These are phyloP conservation scores for Cordyceps militaris DNA, from an alignment of 2,329 filamentous ascomycete genomes.

Conservation along the genomic window DNA sequence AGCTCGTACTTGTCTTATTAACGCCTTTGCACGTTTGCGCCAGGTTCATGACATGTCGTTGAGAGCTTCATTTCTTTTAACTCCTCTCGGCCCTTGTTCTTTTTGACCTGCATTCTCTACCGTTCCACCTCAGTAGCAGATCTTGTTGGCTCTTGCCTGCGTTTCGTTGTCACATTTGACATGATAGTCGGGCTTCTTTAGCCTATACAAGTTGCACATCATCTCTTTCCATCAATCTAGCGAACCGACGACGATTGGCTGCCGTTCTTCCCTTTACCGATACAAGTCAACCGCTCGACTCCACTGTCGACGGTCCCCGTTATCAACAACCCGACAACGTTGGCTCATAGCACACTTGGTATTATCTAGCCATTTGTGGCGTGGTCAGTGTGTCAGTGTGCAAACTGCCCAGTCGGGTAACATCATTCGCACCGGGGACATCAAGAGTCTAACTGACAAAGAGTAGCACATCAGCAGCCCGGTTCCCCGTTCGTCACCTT, in stretches of 20 bases:
- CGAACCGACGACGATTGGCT: neutral
- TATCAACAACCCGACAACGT: neutral
- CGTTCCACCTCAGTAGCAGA: neutral
- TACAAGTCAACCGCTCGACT: neutral
- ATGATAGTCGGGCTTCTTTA: neutral
- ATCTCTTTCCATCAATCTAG: too few relatives aligned
- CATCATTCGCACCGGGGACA: neutral
- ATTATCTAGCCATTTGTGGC: neutral
- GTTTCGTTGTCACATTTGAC: neutral
- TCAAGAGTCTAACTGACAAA: neutral
- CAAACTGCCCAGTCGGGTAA: neutral
- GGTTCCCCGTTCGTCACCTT: neutral
- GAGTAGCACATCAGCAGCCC: neutral
- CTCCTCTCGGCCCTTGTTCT: neutral
- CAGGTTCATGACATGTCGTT: slow-evolving; percentile 8
- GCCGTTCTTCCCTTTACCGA: neutral
- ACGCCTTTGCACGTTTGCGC: neutral
- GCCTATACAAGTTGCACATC: neutral
- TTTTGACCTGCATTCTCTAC: slow-evolving; percentile 6
- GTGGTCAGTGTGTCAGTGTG: neutral
- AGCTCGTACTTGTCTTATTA: slow-evolving; percentile 1
- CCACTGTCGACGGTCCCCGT: neutral
- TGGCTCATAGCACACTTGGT: neutral
- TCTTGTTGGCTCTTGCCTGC: neutral
- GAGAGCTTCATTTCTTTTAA: neutral